A percentile compares a stretch with the other conserved stretches of the same genome.
Evolutionary conservation across 2,329 filamentous ascomycete genomes (phyloP).

Genomic region (Drechslera avenae): DNA sequence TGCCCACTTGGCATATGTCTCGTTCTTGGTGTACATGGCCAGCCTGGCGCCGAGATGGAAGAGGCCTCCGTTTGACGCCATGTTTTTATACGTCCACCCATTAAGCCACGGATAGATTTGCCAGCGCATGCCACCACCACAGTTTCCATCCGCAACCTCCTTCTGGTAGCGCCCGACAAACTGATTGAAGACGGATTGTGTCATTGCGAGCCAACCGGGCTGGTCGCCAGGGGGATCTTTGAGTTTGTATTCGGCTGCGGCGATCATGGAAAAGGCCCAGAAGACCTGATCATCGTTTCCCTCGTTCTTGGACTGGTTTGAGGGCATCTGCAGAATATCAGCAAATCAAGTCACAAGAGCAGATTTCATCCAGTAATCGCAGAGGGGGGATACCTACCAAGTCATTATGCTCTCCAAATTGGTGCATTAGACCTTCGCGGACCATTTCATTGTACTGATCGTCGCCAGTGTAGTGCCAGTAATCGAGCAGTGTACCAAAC

Average conservation of each 20-base stretch:
- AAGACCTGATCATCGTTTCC: constrained; percentile 65
- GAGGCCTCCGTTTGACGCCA: constrained; percentile 46
- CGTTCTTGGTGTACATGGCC: constrained; percentile 46
- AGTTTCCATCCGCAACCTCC: constrained; percentile 29
- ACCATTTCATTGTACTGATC: constrained; percentile 71
- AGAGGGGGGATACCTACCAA: constrained; percentile 25
- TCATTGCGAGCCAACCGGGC: constrained; percentile 53
- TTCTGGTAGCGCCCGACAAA: constrained; percentile 43
- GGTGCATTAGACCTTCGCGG: constrained; percentile 53
- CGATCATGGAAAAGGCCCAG: constrained; percentile 63
- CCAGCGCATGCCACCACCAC: constrained; percentile 46
- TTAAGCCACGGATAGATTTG: constrained; percentile 45
- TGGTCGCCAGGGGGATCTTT: constrained; percentile 48
- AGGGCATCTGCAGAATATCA: constrained; percentile 34
- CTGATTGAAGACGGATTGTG: constrained; percentile 48
- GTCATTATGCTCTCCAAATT: constrained; percentile 39
- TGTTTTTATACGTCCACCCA: constrained; percentile 49
- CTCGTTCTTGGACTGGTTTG: constrained; percentile 46
- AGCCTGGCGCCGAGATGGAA: constrained; percentile 47
- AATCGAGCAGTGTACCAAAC: constrained; percentile 73
- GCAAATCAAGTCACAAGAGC: not conserved
- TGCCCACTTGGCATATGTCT: constrained; percentile 45
- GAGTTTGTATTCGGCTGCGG: constrained; percentile 59
- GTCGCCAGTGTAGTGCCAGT: constrained; percentile 84
- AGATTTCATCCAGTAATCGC: too few species aligned